Conservation (phyloP, 768 basidiomycete genomes). For the Tulasnella sp. region DNA sequence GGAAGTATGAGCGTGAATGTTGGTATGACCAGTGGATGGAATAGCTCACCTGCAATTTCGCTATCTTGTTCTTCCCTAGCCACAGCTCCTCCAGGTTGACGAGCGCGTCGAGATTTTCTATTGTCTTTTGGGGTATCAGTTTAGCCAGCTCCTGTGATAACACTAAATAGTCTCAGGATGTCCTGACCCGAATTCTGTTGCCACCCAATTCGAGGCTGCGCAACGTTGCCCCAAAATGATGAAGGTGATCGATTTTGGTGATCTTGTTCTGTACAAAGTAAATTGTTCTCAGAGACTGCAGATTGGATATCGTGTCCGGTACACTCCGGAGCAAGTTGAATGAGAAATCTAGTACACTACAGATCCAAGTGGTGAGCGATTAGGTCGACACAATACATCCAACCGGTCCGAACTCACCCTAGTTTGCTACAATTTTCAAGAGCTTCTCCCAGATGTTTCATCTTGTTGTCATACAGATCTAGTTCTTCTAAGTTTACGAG, state of each 20-base stretch:
- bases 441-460: constrained; percentile 59
- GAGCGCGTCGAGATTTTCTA: constrained; percentile 71
- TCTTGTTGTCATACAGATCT: constrained; percentile 91
- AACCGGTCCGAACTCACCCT: constrained; percentile 32
- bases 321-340: constrained; percentile 78
- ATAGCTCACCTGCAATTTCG: constrained; percentile 57
- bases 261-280: constrained; percentile 98
- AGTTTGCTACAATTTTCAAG: constrained; percentile 41
- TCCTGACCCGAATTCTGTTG: constrained; percentile 72
- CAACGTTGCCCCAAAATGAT: constrained; percentile 40
- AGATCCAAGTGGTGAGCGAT: background rate
- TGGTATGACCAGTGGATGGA: background rate
- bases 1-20: background rate
- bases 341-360: constrained; percentile 77
- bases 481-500: constrained; percentile 69
- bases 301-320: constrained; percentile 45
- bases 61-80: constrained; percentile 96
- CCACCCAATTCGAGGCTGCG: constrained; percentile 86
- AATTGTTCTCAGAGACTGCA: constrained; percentile 55
- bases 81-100: constrained; percentile 84
- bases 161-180: background rate
- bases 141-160: background rate
- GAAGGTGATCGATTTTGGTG: constrained; percentile 56
- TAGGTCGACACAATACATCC: background rate
- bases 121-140: constrained; percentile 39